phyloP scores from a whole-genome alignment of 768 basidiomycete species.

The Collybia sordida region DNA sequence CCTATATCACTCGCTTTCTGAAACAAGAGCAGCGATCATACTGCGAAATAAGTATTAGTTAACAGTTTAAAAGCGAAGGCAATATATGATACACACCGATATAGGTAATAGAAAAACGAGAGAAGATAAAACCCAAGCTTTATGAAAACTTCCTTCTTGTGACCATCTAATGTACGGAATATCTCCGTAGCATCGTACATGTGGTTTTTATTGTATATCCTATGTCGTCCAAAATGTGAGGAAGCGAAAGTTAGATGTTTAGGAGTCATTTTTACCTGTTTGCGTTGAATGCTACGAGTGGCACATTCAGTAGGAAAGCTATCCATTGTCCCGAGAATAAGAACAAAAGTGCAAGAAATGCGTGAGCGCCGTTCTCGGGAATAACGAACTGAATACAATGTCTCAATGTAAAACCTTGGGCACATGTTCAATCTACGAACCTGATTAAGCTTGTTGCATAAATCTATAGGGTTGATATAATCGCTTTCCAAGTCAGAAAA shows the following conservation, averaged over 20 bases:
- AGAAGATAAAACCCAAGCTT: constrained; percentile 93
- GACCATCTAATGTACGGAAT: constrained; percentile 88
- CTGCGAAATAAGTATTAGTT: constrained; percentile 30
- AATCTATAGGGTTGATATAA: constrained; percentile 99
- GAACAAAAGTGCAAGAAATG: constrained; percentile 87
- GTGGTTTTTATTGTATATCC: constrained; percentile 90
- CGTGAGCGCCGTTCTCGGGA: constrained; percentile 94
- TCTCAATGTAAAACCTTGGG: neutral
- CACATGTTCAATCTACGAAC: constrained; percentile 40
- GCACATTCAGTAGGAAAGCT: constrained; percentile 87
- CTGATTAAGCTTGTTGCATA: constrained; percentile 99
- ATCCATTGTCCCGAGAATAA: constrained; percentile 93
- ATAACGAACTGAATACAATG: constrained; percentile 80
- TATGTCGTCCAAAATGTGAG: constrained; percentile 28
- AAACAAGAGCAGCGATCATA: constrained; percentile 87
- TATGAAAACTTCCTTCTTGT: constrained; percentile 96
- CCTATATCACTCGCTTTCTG: constrained; percentile 64
- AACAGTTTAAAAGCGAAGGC: neutral
- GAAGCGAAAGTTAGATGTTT: neutral
- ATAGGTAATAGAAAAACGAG: constrained; percentile 91
- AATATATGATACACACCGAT: constrained; percentile 55
- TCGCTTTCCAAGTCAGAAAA: constrained; percentile 99
- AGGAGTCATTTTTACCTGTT: constrained; percentile 73
- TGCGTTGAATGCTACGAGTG: constrained; percentile 85
- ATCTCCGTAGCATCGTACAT: constrained; percentile 99